Conservation (phyloP, 2,329 filamentous ascomycete species). For the Clarireedia paspali region DNA sequence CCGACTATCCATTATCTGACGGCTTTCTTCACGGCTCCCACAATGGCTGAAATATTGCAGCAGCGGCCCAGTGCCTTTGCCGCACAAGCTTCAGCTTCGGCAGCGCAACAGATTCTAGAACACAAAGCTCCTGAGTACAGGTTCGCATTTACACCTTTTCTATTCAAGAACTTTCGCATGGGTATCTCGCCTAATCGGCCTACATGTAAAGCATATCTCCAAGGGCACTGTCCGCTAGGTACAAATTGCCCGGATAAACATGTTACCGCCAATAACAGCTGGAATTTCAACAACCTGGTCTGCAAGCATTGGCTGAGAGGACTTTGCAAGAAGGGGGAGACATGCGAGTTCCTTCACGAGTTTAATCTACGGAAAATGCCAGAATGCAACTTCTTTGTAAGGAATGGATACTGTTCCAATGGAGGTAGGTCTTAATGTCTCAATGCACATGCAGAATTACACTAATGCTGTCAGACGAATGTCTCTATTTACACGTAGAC, state of each 20-base stretch:
- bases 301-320: conserved; percentile 99
- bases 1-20: background rate
- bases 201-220: conserved; percentile 76
- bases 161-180: conserved; percentile 76
- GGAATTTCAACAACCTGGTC: conserved; percentile 71
- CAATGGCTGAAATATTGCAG: conserved; percentile 5
- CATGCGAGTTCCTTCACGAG: conserved; percentile 96
- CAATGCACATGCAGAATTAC: background rate
- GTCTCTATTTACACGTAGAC: conserved; percentile 84
- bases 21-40: background rate
- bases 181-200: conserved; percentile 72
- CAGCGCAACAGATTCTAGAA: conserved; percentile 42
- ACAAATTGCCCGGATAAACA: conserved; percentile 82
- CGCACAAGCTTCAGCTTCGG: conserved; percentile 10
- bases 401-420: conserved; percentile 91
- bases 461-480: conserved; percentile 57
- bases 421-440: conserved; percentile 38
- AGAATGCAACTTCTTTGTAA: conserved; percentile 93
- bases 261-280: conserved; percentile 32
- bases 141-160: conserved; percentile 82
- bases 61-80: conserved; percentile 5
- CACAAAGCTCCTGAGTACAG: conserved; percentile 51
- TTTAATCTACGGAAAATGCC: conserved; percentile 98
- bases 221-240: conserved; percentile 81
- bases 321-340: conserved; percentile 93